Conservation (phyloP, 495 filamentous ascomycete genomes). For the Penicillium egyptiacum region DNA sequence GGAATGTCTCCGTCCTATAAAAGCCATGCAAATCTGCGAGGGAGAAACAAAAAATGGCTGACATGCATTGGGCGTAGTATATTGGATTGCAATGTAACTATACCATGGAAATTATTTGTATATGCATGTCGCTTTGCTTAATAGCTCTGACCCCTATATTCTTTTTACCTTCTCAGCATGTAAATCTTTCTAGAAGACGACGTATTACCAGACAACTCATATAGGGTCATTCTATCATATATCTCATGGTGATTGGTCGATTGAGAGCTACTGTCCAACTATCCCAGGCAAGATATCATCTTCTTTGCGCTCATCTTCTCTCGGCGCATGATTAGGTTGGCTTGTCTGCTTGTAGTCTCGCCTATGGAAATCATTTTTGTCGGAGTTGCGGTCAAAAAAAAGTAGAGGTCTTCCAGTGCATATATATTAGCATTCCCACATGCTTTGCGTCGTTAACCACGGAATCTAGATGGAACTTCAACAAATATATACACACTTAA, state of each 20-base stretch:
- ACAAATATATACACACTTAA: background rate
- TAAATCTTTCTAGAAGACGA: background rate
- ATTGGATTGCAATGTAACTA: no score
- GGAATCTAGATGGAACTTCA: background rate
- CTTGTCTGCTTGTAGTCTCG: background rate
- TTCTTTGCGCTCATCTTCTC: background rate
- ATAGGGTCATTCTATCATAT: background rate
- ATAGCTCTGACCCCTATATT: no score
- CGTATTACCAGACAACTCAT: background rate
- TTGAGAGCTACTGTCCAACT: background rate
- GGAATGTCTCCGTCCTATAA: conserved; percentile 29
- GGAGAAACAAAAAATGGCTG: background rate
- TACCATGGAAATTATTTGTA: background rate
- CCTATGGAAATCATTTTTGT: background rate
- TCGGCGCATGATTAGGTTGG: background rate
- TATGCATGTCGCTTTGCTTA: background rate
- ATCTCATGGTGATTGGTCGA: background rate
- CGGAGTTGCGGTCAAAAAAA: background rate
- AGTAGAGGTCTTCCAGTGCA: background rate
- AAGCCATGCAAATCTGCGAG: background rate
- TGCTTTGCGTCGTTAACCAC: background rate
- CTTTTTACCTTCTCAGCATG: background rate
- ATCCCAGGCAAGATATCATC: background rate
- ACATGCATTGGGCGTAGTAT: background rate
- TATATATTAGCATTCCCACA: background rate